These are phyloP conservation scores for Reticulascus tulasneorum DNA, from an alignment of 2,329 filamentous ascomycete species.

Conservation along the genomic window DNA sequence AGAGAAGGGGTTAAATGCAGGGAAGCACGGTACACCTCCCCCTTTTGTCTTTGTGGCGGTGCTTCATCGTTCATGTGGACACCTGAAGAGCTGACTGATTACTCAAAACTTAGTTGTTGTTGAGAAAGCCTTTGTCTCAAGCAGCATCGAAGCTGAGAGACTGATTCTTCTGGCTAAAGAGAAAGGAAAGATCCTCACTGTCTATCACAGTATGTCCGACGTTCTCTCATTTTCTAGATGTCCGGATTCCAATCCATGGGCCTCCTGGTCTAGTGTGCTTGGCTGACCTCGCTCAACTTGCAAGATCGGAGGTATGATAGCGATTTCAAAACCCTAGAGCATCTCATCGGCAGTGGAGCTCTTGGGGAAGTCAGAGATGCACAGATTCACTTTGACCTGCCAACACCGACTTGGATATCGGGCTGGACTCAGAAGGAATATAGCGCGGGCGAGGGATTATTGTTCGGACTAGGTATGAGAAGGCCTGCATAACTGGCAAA, in stretches of 20 bases:
- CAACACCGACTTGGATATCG: constrained; percentile 33
- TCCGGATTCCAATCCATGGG: no score
- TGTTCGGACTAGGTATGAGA: constrained; percentile 34
- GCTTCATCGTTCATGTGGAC: no score
- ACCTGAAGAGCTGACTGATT: background rate
- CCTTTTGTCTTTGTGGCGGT: background rate
- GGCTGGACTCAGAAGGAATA: constrained; percentile 27
- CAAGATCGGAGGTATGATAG: no score
- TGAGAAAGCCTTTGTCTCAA: constrained; percentile 64
- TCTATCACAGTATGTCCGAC: no score
- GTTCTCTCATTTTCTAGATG: no score
- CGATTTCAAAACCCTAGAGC: constrained; percentile 58
- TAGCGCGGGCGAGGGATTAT: constrained; percentile 33
- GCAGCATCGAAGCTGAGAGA: constrained; percentile 51
- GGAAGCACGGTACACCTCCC: constrained; percentile 47
- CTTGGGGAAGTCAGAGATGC: constrained; percentile 62
- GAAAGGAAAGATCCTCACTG: constrained; percentile 42
- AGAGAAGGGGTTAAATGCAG: constrained; percentile 51
- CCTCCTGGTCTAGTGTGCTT: no score
- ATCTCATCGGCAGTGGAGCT: constrained; percentile 47
- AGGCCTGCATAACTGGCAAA: background rate
- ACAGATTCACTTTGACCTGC: constrained; percentile 62
- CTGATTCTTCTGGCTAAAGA: constrained; percentile 45
- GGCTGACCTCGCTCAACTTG: no score
- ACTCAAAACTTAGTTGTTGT: constrained; percentile 45